A percentile compares a stretch with the other conserved stretches of the same genome.
These are phyloP conservation scores for Pittosporum tobira DNA, from an alignment of 129 eudicot genomes.

Conservation along the genomic window DNA sequence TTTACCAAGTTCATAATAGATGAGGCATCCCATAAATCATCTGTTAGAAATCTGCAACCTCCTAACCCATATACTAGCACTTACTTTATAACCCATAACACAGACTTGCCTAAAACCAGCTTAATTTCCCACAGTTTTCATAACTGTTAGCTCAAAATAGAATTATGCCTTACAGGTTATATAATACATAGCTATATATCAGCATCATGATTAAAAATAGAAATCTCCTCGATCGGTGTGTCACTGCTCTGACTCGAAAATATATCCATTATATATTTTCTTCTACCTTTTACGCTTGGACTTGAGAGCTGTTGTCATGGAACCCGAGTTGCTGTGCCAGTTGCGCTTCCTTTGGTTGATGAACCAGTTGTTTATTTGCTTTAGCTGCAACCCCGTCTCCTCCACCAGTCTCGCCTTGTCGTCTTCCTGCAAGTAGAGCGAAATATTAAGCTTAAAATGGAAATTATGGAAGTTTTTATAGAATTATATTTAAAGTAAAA, in stretches of 20 bases:
- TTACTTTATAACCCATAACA: neutral
- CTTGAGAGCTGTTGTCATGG: constrained; percentile 10
- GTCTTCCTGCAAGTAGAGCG: constrained; percentile 6
- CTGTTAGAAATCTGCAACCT: neutral
- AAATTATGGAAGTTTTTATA: too few relatives aligned
- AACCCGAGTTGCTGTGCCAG: constrained; percentile 11
- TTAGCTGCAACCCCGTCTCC: constrained; percentile 12
- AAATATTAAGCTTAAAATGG: neutral
- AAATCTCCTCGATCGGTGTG: neutral
- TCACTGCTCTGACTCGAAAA: neutral
- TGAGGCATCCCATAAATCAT: neutral
- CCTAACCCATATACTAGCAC: neutral
- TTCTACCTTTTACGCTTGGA: constrained; percentile 7
- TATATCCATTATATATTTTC: neutral
- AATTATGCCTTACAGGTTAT: neutral
- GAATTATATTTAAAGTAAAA: too few relatives aligned
- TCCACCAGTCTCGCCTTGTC: constrained; percentile 14
- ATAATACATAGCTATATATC: neutral
- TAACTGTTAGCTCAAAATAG: neutral
- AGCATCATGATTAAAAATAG: constrained; percentile 4
- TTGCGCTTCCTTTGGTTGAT: constrained; percentile 12
- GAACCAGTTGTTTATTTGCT: constrained; percentile 14
- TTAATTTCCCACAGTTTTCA: neutral
- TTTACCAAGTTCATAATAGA: too few relatives aligned
- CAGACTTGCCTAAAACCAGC: neutral